These are phyloP conservation scores for Amauroascus niger DNA, from an alignment of 2,329 filamentous ascomycete genomes.

Conservation along the genomic window DNA sequence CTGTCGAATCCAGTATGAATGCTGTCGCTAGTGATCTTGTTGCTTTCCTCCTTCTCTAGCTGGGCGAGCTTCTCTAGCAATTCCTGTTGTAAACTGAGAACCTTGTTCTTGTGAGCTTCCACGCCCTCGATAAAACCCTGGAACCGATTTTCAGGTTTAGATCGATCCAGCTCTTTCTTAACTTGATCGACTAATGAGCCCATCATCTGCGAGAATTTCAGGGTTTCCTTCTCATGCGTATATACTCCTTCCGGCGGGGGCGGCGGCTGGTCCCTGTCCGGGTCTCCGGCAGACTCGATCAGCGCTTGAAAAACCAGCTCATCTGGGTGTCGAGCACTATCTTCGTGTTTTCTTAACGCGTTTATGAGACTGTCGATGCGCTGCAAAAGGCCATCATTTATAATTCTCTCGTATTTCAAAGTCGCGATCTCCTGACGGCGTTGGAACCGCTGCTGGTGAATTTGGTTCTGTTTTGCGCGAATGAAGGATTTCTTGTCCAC, in stretches of 20 bases:
- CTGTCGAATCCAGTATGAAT: constrained; percentile 85
- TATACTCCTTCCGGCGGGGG: constrained; percentile 70
- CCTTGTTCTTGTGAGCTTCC: constrained; percentile 63
- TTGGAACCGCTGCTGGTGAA: constrained; percentile 80
- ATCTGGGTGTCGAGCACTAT: constrained; percentile 55
- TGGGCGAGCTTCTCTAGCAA: constrained; percentile 63
- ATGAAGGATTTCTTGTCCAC: constrained; percentile 98
- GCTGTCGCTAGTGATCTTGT: constrained; percentile 88
- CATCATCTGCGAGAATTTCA: constrained; percentile 95
- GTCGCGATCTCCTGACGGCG: constrained; percentile 83
- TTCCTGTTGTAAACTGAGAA: constrained; percentile 66
- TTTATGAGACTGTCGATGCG: constrained; percentile 72
- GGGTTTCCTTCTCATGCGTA: constrained; percentile 61
- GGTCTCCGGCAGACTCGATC: constrained; percentile 66
- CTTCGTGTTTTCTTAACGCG: constrained; percentile 64
- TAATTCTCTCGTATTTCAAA: constrained; percentile 75
- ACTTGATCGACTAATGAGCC: constrained; percentile 90
- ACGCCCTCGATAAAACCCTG: constrained; percentile 70
- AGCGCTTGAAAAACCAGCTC: constrained; percentile 82
- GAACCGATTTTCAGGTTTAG: constrained; percentile 59
- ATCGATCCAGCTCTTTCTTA: constrained; percentile 70
- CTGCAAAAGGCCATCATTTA: constrained; percentile 82
- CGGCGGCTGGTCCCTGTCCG: constrained; percentile 63
- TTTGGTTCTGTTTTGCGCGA: constrained; percentile 93
- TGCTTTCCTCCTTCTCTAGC: constrained; percentile 72